Evolutionary conservation across 352 stramenopile genomes (phyloP), one percentile per base, ranked within the genome.

Genomic region (Labyrinthula sp.): DNA sequence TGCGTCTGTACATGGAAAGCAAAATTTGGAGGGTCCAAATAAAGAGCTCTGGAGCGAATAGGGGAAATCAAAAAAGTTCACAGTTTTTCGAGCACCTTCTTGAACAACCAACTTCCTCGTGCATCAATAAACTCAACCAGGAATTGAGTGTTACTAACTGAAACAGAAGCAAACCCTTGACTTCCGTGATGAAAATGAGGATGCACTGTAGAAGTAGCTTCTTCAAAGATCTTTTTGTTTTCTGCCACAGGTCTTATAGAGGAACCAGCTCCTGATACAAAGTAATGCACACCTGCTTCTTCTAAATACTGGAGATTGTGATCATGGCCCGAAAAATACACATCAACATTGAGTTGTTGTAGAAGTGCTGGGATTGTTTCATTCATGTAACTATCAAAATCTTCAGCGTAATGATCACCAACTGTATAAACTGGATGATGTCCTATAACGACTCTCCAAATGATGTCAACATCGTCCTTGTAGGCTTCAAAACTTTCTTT

Each of bases 391-490:
- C 23, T 41, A 6, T 7, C 3, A 15, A 45, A 35, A 14, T 52
- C 43, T 15, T 52, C 43, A 5, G 12, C n/a, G 17, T 50, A 52
- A 15, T 52, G 43, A 15, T 52, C 43, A 1, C n/a, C 28, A 1
- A 35, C 40, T 8, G 43, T 52, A 22, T 50, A 52, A 3, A 52
- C 43, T 10, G 43, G 43, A 20, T 52, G 43, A 28, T 52, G 43
- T 5, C 18, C 43, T 18, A 52, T 35, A 9, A 52, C 43, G 21
- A 52, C 43, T 8, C 30, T 27, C 43, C 43, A 52, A 3, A 35
- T 47, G 0, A 35, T 35, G n/a, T n/a, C n/a, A n/a, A n/a, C n/a
- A n/a, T n/a, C n/a, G n/a, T n/a, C n/a, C n/a, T n/a, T n/a, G n/a
- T n/a, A n/a, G n/a, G n/a, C n/a, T n/a, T n/a, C n/a, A n/a, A n/a